Conservation (phyloP, 2,329 filamentous ascomycete species). For the Alternaria postmessia region DNA sequence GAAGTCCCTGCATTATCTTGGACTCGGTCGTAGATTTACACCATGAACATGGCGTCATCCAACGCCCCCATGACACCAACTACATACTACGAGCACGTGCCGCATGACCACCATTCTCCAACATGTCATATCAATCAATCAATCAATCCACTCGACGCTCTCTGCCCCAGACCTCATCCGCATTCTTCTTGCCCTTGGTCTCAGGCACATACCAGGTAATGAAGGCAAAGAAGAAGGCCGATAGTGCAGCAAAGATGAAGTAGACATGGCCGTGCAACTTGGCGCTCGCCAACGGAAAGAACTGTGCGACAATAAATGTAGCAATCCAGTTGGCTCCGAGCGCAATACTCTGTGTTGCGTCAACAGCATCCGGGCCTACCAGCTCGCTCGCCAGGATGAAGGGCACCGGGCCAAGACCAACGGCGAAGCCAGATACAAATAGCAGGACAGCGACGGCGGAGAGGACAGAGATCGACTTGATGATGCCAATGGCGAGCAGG, state of each 20-base stretch:
- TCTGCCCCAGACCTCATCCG: slow-evolving; percentile 91
- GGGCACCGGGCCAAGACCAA: slow-evolving; percentile 90
- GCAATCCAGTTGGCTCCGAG: slow-evolving; percentile 87
- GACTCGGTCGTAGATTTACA: background rate
- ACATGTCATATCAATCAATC: background rate
- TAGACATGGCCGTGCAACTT: slow-evolving; percentile 85
- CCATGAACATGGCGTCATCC: background rate
- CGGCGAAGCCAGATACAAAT: slow-evolving; percentile 89
- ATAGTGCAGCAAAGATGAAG: slow-evolving; percentile 85
- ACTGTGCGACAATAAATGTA: slow-evolving; percentile 91
- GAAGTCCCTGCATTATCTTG: background rate
- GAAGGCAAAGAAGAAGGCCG: slow-evolving; percentile 73
- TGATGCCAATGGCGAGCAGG: slow-evolving; percentile 80
- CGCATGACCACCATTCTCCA: background rate
- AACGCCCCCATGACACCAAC: background rate
- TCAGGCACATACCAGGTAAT: slow-evolving; percentile 81
- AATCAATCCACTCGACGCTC: slow-evolving; percentile 50
- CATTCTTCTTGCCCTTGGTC: slow-evolving; percentile 83
- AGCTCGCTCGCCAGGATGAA: slow-evolving; percentile 94
- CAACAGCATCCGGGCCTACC: slow-evolving; percentile 88
- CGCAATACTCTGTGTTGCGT: slow-evolving; percentile 88
- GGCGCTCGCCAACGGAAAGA: slow-evolving; percentile 88
- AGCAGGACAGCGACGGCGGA: slow-evolving; percentile 82
- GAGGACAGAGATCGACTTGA: slow-evolving; percentile 73
- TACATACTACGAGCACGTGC: background rate